A percentile compares a stretch with the other conserved stretches of the same genome.
These are phyloP conservation scores for Pichia sp. DNA, from an alignment of 1,139 yeast species.

Conservation along the genomic window DNA sequence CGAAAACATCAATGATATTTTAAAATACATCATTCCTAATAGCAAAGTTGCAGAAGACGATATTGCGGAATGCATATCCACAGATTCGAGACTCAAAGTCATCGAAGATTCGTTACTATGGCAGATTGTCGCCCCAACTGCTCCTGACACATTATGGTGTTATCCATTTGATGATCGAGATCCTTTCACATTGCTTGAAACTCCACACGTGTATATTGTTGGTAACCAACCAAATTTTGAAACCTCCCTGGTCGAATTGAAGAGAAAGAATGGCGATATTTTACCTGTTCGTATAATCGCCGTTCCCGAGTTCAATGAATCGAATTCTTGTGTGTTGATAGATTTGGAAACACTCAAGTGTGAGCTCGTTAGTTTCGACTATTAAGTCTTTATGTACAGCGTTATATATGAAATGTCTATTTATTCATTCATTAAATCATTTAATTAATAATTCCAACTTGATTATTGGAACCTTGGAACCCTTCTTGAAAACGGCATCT, in stretches of 20 bases:
- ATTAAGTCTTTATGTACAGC: conserved; percentile 5
- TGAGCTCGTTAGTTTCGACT: conserved; percentile 30
- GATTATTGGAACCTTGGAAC: conserved; percentile 38
- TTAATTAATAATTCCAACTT: conserved; percentile 23
- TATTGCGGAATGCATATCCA: conserved; percentile 24
- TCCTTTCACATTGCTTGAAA: conserved; percentile 74
- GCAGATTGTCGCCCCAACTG: conserved; percentile 91
- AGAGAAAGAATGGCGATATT: conserved; percentile 35
- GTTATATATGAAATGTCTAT: not conserved
- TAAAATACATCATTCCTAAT: conserved; percentile 55
- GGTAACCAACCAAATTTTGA: conserved; percentile 76
- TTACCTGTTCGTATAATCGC: conserved; percentile 52
- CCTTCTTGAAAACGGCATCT: conserved; percentile 34
- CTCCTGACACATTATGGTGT: conserved; percentile 93
- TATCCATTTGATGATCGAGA: conserved; percentile 81
- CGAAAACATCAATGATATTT: conserved; percentile 77
- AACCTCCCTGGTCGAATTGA: conserved; percentile 34
- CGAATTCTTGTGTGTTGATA: conserved; percentile 68
- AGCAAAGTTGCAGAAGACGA: conserved; percentile 31
- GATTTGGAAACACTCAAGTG: conserved; percentile 58
- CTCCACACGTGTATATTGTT: conserved; percentile 84
- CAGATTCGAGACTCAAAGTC: conserved; percentile 44
- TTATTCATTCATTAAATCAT: not conserved
- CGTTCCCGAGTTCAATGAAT: conserved; percentile 65
- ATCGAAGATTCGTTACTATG: conserved; percentile 72